Conservation (phyloP, 495 filamentous ascomycete species). For the Margaritispora aquatica region DNA sequence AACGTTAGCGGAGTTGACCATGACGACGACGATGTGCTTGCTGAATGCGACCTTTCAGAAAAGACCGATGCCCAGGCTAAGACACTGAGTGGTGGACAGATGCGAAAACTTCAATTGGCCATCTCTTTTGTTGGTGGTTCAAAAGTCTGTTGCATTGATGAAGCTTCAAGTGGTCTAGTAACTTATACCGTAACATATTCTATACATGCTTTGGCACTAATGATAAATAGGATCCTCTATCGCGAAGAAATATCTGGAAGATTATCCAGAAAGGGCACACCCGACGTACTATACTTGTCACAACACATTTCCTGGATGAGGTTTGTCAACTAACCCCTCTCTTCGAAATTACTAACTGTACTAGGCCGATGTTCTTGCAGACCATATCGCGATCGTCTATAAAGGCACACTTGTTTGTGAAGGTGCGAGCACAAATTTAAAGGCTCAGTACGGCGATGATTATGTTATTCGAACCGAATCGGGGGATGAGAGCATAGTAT, state of each 20-base stretch:
- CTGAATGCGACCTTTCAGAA: conserved; percentile 47
- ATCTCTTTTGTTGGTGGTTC: conserved; percentile 73
- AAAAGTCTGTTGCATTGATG: conserved; percentile 63
- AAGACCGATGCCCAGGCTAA: conserved; percentile 50
- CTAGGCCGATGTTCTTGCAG: conserved; percentile 29
- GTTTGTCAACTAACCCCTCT: neutral
- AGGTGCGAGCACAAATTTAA: conserved; percentile 27
- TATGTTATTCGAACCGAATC: conserved; percentile 17
- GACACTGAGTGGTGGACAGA: conserved; percentile 65
- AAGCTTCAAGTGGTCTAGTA: conserved; percentile 37
- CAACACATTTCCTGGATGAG: conserved; percentile 36
- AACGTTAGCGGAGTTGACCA: no score
- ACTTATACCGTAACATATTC: conserved; percentile 10
- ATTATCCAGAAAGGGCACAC: conserved; percentile 37
- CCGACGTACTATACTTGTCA: conserved; percentile 27
- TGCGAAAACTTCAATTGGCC: conserved; percentile 63
- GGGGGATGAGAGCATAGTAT: conserved; percentile 7
- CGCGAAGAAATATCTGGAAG: conserved; percentile 43
- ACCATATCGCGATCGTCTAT: conserved; percentile 32
- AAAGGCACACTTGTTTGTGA: conserved; percentile 28
- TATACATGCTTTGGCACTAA: neutral
- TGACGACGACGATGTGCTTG: conserved; percentile 58
- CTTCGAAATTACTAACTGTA: neutral
- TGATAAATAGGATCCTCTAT: conserved; percentile 30
- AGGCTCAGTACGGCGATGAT: conserved; percentile 19